A percentile compares a stretch with the other conserved stretches of the same genome.
Conservation (phyloP, 1,139 yeast genomes). For the Suhomyces bokatorum region DNA sequence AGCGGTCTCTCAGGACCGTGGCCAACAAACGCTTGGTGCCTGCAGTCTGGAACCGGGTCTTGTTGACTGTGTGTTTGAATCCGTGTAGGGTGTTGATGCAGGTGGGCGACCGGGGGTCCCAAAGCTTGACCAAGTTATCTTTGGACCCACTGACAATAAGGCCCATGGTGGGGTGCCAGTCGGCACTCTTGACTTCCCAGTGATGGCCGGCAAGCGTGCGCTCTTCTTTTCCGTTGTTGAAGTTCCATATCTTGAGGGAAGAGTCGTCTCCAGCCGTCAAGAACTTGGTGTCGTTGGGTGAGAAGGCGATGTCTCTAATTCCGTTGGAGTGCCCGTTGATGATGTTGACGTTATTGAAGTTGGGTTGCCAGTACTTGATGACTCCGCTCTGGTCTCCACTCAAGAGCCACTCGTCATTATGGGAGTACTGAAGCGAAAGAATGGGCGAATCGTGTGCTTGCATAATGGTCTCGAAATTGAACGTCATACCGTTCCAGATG, state of each 20-base stretch:
- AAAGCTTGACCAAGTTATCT: constrained; percentile 85
- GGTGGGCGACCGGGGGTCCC: constrained; percentile 88
- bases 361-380: constrained; percentile 96
- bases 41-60: constrained; percentile 76
- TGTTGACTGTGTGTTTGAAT: constrained; percentile 88
- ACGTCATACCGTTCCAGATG: constrained; percentile 94
- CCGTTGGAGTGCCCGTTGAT: constrained; percentile 79
- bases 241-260: constrained; percentile 88
- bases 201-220: constrained; percentile 84
- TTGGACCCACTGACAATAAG: constrained; percentile 86
- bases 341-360: constrained; percentile 91
- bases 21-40: constrained; percentile 73
- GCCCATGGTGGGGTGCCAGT: constrained; percentile 93
- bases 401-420: constrained; percentile 90
- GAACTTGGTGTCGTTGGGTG: constrained; percentile 88
- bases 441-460: constrained; percentile 97
- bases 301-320: constrained; percentile 81
- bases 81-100: constrained; percentile 84
- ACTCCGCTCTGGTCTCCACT: constrained; percentile 93
- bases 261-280: constrained; percentile 93
- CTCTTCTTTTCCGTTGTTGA: constrained; percentile 86
- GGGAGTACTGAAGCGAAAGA: constrained; percentile 76
- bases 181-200: constrained; percentile 97
- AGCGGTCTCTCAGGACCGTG: constrained; percentile 84
- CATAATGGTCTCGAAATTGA: constrained; percentile 95